These are phyloP conservation scores for Amaranthus palmeri DNA, from an alignment of 148 eudicot species.

Conservation along the genomic window DNA sequence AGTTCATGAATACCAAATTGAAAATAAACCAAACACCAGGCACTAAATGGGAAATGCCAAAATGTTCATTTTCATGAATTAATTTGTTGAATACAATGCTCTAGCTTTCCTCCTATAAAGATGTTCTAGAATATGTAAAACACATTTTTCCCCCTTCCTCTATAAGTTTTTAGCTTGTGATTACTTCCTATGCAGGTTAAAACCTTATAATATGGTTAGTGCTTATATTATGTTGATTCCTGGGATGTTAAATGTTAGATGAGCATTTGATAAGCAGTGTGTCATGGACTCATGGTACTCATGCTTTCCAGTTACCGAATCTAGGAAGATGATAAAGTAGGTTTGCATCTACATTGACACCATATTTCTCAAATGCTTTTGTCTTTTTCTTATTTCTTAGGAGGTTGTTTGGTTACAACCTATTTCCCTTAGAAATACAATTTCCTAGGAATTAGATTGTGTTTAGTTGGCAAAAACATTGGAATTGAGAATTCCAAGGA, in stretches of 20 bases:
- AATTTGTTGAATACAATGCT: neutral
- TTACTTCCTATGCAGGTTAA: too few species aligned
- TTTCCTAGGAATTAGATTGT: too few species aligned
- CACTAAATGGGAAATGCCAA: neutral
- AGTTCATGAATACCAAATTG: too few species aligned
- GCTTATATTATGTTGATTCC: neutral
- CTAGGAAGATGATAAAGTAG: neutral
- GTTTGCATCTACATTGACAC: slow-evolving; percentile 1
- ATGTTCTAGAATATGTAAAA: neutral
- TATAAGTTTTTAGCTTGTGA: too few species aligned
- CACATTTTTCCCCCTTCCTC: neutral
- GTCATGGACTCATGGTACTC: neutral
- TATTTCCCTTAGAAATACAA: too few species aligned
- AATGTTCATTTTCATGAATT: too few species aligned
- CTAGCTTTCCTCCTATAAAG: neutral
- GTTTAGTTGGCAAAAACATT: too few species aligned
- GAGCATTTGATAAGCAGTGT: neutral
- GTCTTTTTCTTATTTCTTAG: neutral
- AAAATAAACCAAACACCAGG: neutral
- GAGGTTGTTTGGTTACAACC: neutral
- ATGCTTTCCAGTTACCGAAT: neutral
- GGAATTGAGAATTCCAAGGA: too few species aligned
- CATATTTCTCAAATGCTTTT: neutral
- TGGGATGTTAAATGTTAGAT: neutral
- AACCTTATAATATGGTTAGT: too few species aligned